Evolutionary conservation across 495 filamentous ascomycete genomes (phyloP).

Genomic region (Penicillium diatomitis): DNA sequence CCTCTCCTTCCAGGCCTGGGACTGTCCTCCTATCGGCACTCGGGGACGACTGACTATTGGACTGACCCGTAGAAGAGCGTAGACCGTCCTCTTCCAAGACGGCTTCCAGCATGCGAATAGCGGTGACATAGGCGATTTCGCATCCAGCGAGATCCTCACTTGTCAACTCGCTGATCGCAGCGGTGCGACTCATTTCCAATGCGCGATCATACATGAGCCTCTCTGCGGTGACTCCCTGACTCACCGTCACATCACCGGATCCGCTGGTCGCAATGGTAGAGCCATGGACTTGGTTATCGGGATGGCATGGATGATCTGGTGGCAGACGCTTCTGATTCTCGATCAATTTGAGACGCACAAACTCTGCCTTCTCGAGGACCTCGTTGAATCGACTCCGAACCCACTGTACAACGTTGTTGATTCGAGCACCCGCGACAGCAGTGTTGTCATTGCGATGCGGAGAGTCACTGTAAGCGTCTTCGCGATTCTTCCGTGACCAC

Average conservation of each 20-base stretch:
- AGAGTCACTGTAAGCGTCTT: constrained; percentile 47
- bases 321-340: constrained; percentile 82
- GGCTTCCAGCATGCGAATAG: constrained; percentile 87
- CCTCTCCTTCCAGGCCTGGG: constrained; percentile 59
- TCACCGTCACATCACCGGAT: constrained; percentile 59
- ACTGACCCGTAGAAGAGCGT: constrained; percentile 20
- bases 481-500: constrained; percentile 73
- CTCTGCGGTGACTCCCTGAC: constrained; percentile 78
- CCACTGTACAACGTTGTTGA: constrained; percentile 95
- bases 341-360: constrained; percentile 76
- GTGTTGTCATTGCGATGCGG: constrained; percentile 33
- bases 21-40: constrained; percentile 34
- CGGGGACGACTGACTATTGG: constrained; percentile 15
- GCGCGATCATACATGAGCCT: constrained; percentile 98
- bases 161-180: constrained; percentile 91
- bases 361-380: constrained; percentile 87
- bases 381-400: constrained; percentile 90
- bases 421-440: constrained; percentile 55
- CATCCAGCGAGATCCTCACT: constrained; percentile 82
- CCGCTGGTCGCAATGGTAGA: constrained; percentile 39
- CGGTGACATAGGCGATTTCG: constrained; percentile 87
- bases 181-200: constrained; percentile 87
- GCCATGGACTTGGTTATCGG: constrained; percentile 56
- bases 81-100: constrained; percentile 77
- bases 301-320: constrained; percentile 75